These are phyloP conservation scores for Schizochytrium sp. DNA, from an alignment of 108 stramenopile species.

Conservation along the genomic window DNA sequence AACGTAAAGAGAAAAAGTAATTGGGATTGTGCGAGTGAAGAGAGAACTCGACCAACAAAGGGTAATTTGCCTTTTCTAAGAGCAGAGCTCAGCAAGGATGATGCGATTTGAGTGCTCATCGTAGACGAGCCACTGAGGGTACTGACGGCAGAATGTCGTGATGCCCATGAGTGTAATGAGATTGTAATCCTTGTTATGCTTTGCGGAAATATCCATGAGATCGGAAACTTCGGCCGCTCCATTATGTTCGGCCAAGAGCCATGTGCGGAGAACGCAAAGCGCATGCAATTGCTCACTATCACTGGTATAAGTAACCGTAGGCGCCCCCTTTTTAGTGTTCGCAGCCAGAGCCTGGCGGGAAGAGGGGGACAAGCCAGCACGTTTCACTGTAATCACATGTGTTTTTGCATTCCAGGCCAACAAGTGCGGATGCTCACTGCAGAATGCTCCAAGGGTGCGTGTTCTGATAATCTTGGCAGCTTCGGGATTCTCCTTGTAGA, in stretches of 20 bases:
- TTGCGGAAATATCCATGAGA: not conserved
- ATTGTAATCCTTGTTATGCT: conserved; percentile 30
- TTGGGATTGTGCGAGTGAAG: not conserved
- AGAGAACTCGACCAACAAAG: not conserved
- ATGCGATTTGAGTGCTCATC: not conserved
- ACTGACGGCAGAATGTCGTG: not conserved
- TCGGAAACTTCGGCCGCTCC: not conserved
- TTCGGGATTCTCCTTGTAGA: conserved; percentile 5
- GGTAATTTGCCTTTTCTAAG: not conserved
- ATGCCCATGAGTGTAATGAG: conserved; percentile 17
- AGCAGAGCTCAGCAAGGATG: conserved; percentile 19
- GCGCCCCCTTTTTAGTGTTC: not conserved
- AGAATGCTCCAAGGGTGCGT: not conserved
- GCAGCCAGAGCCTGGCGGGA: not conserved
- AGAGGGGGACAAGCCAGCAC: not conserved
- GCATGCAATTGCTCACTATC: not conserved
- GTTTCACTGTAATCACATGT: not conserved
- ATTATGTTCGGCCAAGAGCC: not conserved
- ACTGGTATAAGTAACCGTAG: not conserved
- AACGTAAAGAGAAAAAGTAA: not conserved
- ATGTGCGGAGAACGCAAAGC: conserved; percentile 17
- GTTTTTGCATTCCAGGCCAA: conserved; percentile 9
- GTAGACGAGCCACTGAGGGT: conserved; percentile 30
- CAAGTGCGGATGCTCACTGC: conserved; percentile 30
- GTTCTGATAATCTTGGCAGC: conserved; percentile 16